Base-by-base conservation (phyloP, 1,139 yeast genomes). In the Kodamaea sp. region DNA sequence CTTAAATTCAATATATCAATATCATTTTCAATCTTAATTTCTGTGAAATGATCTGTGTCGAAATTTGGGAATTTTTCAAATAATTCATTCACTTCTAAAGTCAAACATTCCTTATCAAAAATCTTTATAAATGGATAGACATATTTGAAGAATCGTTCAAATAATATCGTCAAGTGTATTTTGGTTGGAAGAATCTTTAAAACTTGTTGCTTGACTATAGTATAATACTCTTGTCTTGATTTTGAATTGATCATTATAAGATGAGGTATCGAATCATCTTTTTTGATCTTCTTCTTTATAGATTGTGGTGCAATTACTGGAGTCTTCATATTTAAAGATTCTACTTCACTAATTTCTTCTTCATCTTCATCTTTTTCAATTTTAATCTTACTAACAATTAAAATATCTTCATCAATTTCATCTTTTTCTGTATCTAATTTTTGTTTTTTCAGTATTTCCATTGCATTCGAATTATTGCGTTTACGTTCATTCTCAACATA, bases 81-180 rank as follows among this genome's bases (percentile, higher is more conserved):
- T 2, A 68, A 41, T n/a, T n/a, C n/a, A n/a, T n/a, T n/a, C n/a
- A n/a, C n/a, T n/a, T n/a, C n/a, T n/a, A n/a, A n/a, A n/a, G n/a
- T n/a, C n/a, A n/a, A n/a, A n/a, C n/a, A n/a, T n/a, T n/a, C n/a
- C n/a, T n/a, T 73, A 42, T 65, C 65, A 2, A 70, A 35, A 9
- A 70, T 55, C 2, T 73, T 70, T 8, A 68, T 53, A 37, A 70
- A 67, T 2, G 74, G 74, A 35, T 57, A 56, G 10, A 67, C 73
- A 52, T 62, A 69, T 42, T 65, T 66, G 55, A 68, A 69, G 45
- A 56, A 70, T 15, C 68, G 56, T 37, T 59, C 55, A 37, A 65
- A 58, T n/a, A 70, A 52, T 40, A 63, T 52, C 29, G 58, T 53
- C 32, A 60, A 42, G 34, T 53, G 62, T 8, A 50, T 45, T 33